These are phyloP conservation scores for Crocinoboletus sp. DNA, from an alignment of 1,284 basidiomycete species.

Conservation along the genomic window DNA sequence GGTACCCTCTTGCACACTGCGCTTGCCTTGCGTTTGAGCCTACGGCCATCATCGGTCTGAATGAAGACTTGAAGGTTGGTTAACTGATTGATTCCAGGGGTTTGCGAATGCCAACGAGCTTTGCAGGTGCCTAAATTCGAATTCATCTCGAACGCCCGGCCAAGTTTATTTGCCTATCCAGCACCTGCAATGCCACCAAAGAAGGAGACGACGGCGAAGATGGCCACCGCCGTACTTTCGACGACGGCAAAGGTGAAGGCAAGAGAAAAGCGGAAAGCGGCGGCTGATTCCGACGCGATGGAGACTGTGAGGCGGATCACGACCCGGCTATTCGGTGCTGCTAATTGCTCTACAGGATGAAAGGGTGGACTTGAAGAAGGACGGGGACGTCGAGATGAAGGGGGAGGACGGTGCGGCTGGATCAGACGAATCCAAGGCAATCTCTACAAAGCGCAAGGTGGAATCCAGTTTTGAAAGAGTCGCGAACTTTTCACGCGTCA, in stretches of 20 bases:
- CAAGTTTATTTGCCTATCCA: constrained; percentile 90
- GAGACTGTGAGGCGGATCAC: constrained; percentile 59
- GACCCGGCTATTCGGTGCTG: background rate
- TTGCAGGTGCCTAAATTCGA: constrained; percentile 84
- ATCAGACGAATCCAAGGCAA: constrained; percentile 49
- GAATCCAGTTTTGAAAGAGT: constrained; percentile 79
- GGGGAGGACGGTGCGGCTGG: constrained; percentile 52
- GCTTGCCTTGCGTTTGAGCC: constrained; percentile 90
- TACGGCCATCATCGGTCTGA: constrained; percentile 89
- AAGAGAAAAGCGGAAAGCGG: constrained; percentile 85
- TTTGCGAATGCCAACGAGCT: constrained; percentile 4
- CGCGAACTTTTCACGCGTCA: constrained; percentile 91
- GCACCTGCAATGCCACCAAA: constrained; percentile 79
- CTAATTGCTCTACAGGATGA: constrained; percentile 42
- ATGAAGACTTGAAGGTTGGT: constrained; percentile 75
- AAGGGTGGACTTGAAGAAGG: constrained; percentile 52
- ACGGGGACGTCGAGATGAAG: constrained; percentile 74
- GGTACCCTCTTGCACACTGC: constrained; percentile 97
- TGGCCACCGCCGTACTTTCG: constrained; percentile 89
- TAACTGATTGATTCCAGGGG: constrained; percentile 1
- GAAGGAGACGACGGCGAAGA: constrained; percentile 87
- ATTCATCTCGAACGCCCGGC: constrained; percentile 82
- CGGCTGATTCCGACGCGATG: constrained; percentile 74
- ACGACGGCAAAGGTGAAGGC: constrained; percentile 94
- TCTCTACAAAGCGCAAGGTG: constrained; percentile 48